A percentile compares a stretch with the other conserved stretches of the same genome.
These are phyloP conservation scores for Marchantia paleacea DNA, from an alignment of 225 moss, liverwort and hornwort species.

Conservation along the genomic window DNA sequence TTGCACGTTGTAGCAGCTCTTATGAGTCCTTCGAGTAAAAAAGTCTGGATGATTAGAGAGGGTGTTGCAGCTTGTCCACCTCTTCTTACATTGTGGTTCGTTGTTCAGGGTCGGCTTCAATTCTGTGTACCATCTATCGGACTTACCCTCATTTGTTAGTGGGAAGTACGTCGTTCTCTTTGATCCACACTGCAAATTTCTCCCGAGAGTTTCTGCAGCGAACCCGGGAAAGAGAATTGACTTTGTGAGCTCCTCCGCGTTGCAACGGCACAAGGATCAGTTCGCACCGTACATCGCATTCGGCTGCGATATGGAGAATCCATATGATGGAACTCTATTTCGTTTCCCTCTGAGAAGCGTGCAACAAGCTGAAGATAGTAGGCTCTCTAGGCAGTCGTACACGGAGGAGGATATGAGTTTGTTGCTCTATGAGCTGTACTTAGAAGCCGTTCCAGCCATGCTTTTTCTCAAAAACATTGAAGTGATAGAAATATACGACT, in stretches of 20 bases:
- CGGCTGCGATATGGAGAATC: conserved; percentile 76
- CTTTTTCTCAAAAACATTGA: conserved; percentile 82
- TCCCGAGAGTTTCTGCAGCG: conserved; percentile 66
- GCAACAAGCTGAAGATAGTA: conserved; percentile 65
- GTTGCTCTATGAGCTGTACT: conserved; percentile 64
- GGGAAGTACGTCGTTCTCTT: conserved; percentile 83
- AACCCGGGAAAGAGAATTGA: conserved; percentile 87
- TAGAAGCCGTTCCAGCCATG: conserved; percentile 68
- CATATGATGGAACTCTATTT: conserved; percentile 70
- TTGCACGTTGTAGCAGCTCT: neutral
- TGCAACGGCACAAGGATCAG: conserved; percentile 62
- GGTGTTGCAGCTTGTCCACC: neutral
- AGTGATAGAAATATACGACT: conserved; percentile 72
- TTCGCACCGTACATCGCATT: conserved; percentile 74
- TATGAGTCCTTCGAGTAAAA: neutral
- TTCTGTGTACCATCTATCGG: conserved; percentile 88
- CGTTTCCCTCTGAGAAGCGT: conserved; percentile 71
- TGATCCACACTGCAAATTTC: conserved; percentile 90
- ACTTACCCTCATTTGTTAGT: conserved; percentile 87
- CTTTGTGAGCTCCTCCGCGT: conserved; percentile 65
- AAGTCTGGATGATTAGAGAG: neutral
- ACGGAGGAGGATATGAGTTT: conserved; percentile 80
- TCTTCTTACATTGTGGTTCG: conserved; percentile 21
- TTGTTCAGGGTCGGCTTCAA: conserved; percentile 84
- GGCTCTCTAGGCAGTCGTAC: conserved; percentile 77